Evolutionary conservation across 73 alveolate species (phyloP).

Genomic region (Paramecium pentaurelia): DNA sequence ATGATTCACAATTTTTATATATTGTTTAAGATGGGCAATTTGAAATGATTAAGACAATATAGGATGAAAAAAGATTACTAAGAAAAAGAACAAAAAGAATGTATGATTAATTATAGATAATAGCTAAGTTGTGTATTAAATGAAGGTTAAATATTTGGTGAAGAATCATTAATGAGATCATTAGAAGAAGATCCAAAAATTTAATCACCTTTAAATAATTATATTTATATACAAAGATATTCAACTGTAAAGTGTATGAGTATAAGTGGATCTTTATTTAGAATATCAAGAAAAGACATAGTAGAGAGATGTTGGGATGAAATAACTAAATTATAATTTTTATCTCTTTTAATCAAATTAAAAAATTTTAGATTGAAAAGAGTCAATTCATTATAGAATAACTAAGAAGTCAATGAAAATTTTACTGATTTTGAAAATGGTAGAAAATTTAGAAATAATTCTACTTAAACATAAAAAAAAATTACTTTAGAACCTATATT

Average conservation of each 20-base stretch:
- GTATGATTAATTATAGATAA: neutral
- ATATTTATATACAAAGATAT: neutral
- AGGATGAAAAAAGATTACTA: neutral
- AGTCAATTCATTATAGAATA: neutral
- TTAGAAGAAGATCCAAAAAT: neutral
- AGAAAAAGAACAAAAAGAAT: neutral
- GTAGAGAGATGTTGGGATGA: conserved; percentile 23
- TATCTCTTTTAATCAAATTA: neutral
- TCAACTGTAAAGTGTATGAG: neutral
- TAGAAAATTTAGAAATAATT: neutral
- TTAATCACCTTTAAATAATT: neutral
- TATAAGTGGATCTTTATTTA: neutral
- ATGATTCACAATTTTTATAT: neutral
- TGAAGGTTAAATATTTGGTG: conserved; percentile 1
- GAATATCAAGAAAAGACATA: neutral
- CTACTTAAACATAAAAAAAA: neutral
- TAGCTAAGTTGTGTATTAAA: neutral
- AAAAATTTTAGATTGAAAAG: neutral
- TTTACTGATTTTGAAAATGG: neutral
- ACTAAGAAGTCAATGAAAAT: neutral
- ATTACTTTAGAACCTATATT: neutral
- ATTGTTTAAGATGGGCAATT: neutral
- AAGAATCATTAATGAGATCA: neutral
- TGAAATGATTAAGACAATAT: neutral
- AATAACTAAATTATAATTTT: neutral